A percentile compares a stretch with the other conserved stretches of the same genome.
phyloP scores from a whole-genome alignment of 2,329 filamentous ascomycete species.

The Fusarium sp. region DNA sequence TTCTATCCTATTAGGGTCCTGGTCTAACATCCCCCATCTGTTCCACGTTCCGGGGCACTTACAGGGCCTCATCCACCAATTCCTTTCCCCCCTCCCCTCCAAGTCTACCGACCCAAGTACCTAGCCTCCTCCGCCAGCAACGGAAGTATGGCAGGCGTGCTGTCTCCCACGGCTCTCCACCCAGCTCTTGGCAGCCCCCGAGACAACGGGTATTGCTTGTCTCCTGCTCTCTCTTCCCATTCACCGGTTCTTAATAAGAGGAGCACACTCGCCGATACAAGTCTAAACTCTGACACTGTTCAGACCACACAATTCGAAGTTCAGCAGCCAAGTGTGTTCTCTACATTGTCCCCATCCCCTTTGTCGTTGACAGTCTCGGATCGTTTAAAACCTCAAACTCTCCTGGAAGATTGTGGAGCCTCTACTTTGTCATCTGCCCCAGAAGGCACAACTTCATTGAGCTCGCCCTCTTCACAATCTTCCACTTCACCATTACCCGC shows the following conservation, averaged over 20 bases:
- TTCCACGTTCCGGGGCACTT: background rate
- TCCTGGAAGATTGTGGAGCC: constrained; percentile 38
- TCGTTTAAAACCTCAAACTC: constrained; percentile 27
- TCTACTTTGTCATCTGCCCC: constrained; percentile 24
- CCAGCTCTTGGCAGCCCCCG: constrained; percentile 54
- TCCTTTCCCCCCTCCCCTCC: constrained; percentile 17
- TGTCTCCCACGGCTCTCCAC: constrained; percentile 60
- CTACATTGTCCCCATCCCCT: constrained; percentile 8
- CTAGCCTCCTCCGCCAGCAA: constrained; percentile 28
- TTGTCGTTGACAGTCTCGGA: constrained; percentile 14
- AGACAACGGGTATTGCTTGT: constrained; percentile 26
- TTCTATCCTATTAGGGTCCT: constrained; percentile 14
- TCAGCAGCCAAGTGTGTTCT: constrained; percentile 3
- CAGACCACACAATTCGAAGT: constrained; percentile 3
- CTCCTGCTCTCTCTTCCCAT: constrained; percentile 26
- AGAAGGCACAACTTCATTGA: constrained; percentile 12
- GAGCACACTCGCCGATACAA: constrained; percentile 22
- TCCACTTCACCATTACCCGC: constrained; percentile 11
- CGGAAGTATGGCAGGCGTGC: constrained; percentile 41
- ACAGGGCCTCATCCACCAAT: constrained; percentile 16
- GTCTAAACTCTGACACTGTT: background rate
- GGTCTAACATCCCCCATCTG: constrained; percentile 1
- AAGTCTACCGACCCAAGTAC: background rate
- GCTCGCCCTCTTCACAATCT: background rate
- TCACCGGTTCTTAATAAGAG: constrained; percentile 34